Evolutionary conservation across 23 red algal genomes (phyloP), one percentile per base, ranked within the genome.

Genomic region (Cyanidioschyzon merolae): DNA sequence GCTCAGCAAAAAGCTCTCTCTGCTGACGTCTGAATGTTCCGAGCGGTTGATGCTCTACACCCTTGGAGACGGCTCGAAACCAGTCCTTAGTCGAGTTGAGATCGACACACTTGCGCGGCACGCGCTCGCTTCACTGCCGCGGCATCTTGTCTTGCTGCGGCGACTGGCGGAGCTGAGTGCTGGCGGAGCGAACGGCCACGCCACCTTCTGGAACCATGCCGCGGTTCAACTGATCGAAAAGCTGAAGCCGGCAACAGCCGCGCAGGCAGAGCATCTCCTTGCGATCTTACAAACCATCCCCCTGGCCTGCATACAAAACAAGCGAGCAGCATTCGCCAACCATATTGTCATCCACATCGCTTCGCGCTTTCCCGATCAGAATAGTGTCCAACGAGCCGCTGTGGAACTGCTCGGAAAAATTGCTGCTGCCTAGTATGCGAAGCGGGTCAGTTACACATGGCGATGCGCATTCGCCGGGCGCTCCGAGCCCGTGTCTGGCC

Each of bases 321-420:
- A 7, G n/a, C 63, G 63, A 25, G 32, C 32, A 25, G 63, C 21
- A 7, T 27, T 71, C 63, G 63, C n/a, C 12, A 25, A 35, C 29
- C n/a, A 32, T 27, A 15, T 71, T 27, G 21, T 35, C n/a, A 27
- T 71, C 16, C 7, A 71, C 29, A 71, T 71, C 29, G 63, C 63
- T 35, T 7, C 63, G 12, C 63, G 63, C 63, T 71, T 71, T 35
- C 63, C 63, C n/a, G n/a, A 71, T 17, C 63, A 71, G 2, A 35
- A 25, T 71, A 25, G 12, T 3, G 29, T 71, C n/a, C 63, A 71
- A 35, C 12, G 32, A 32, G n/a, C 21, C 2, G 63, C 63, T 7
- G 63, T 71, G 63, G 63, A 7, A 3, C 29, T 71, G 63, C 63
- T 71, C n/a, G 63, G 12, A 25, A 25, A 35, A 27, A 71, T 35